Base-by-base conservation (phyloP, 768 basidiomycete species). In the Suillus hirtellus region DNA sequence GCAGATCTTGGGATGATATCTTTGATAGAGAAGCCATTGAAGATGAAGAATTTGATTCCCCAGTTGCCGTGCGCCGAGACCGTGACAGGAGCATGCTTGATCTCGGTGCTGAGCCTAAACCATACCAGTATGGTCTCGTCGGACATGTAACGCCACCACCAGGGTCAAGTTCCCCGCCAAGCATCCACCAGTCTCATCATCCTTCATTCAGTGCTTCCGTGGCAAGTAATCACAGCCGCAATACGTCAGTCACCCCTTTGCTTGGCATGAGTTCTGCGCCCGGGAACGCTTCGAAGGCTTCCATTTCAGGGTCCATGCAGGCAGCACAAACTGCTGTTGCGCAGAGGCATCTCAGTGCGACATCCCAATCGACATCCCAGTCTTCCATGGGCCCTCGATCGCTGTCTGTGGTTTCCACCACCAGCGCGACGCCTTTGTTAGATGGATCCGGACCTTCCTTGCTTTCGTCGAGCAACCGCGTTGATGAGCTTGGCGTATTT, bases 71-170 rank as follows among this genome's bases (percentile, higher is more conserved):
- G 31, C 71, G 67, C 19, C 66, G 63, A 50, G 63, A 63, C 10
- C 71, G 70, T 55, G 67, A 65, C 66, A 68, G 63, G 68, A 75
- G 52, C 69, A 77, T 60, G 17, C 66, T 76, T 34, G 71, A 76
- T 50, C 65, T 71, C 60, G 64, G 55, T 46, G 72, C 75, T 35
- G 79, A 81, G 54, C 85, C 84, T 5, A 81, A 76, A 69, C 86
- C 87, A 27, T 89, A 89, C 68, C 79, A 85, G 67, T 89, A 89
- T 65, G 87, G 86, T 19, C 77, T 84, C 47, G 82, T 89, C 31
- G 88, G 87, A 3, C 81, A 80, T 27, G 69, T 75, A 42, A 17
- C 66, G 8, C 66, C 73, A 11, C 73, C 73, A 49, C 67, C 65
- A 3, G 76, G 77, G 2, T 69, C 72, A 0, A 69, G 70, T 43